Evolutionary conservation across 352 stramenopile species (phyloP), one percentile per base, ranked within the genome.

Genomic region (Phytophthora sp.): DNA sequence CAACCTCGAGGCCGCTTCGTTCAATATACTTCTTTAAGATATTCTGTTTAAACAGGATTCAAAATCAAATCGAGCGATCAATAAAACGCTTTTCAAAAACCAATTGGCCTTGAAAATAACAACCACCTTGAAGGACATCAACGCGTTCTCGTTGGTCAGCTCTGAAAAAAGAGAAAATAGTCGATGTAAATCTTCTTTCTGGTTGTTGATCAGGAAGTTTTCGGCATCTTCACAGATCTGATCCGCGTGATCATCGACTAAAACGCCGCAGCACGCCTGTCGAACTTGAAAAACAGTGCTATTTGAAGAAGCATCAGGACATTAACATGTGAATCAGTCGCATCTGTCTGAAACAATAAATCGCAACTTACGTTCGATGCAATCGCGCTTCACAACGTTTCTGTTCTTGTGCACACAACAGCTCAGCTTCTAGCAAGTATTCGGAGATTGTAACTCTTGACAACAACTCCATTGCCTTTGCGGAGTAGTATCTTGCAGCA

Each of bases 1-100:
- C 87, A 5, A 95, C 82, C 44, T 90, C 84, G 0, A 94, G 65
- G 11, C 87, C 87, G 45, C 79, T 90, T 46, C 76, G 57, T 56
- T 95, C 87, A 30, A 95, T 93, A 44, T 90, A 94, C 43, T 87
- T 92, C 62, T 93, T 94, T 30, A 95, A 58, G 37, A 94, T 95
- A 54, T 90, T 92, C 85, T 95, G 45, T 57, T 15, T 11, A 18
- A n/a, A 26, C n/a, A 59, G 39, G 17, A 32, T 18, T 11, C n/a
- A 68, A 50, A 3, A 66, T 15, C 49, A 63, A 35, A 10, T 42
- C n/a, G n/a, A 12, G 28, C 5, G 10, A 27, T 70, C 18, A 70
- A 49, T 45, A 58, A n/a, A 49, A 27, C 10, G 2, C 54, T 13
- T 20, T 38, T 18, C 11, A 52, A 23, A 38, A 20, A 28, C 4